A percentile compares a stretch with the other conserved stretches of the same genome.
phyloP scores from a whole-genome alignment of 2,329 filamentous ascomycete genomes.

The Colletotrichum coccodes region DNA sequence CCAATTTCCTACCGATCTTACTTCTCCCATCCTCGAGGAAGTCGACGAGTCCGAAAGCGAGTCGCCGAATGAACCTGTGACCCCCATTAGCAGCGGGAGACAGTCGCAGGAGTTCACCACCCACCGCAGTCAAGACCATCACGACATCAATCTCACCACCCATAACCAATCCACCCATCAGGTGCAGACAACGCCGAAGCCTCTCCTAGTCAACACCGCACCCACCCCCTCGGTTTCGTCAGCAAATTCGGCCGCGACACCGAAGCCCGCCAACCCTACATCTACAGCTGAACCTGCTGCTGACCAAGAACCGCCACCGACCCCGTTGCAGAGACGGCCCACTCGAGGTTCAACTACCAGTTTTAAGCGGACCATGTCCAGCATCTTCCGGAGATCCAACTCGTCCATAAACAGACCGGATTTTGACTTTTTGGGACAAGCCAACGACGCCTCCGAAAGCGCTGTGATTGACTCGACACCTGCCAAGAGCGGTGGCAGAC shows the following conservation, averaged over 20 bases:
- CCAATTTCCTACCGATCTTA: slow-evolving; percentile 60
- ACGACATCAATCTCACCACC: slow-evolving; percentile 42
- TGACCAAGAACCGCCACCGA: slow-evolving; percentile 40
- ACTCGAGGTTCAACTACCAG: slow-evolving; percentile 55
- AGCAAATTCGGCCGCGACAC: slow-evolving; percentile 12
- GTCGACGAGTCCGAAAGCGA: slow-evolving; percentile 71
- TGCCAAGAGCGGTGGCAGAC: slow-evolving; percentile 21
- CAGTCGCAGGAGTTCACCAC: slow-evolving; percentile 65
- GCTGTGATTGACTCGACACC: slow-evolving; percentile 26
- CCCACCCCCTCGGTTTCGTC: slow-evolving; percentile 19
- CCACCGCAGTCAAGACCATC: slow-evolving; percentile 51
- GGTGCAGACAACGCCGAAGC: slow-evolving; percentile 23
- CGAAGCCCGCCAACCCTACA: slow-evolving; percentile 9
- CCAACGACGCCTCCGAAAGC: slow-evolving; percentile 37
- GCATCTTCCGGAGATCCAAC: slow-evolving; percentile 57
- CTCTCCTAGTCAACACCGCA: slow-evolving; percentile 26
- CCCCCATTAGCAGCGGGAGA: slow-evolving; percentile 66
- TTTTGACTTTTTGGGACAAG: slow-evolving; percentile 34
- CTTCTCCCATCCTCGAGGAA: slow-evolving; percentile 65
- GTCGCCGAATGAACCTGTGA: slow-evolving; percentile 68
- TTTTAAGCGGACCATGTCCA: slow-evolving; percentile 61
- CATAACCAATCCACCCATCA: slow-evolving; percentile 33
- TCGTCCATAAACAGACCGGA: slow-evolving; percentile 43
- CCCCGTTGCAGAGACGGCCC: slow-evolving; percentile 50
- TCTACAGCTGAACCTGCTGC: slow-evolving; percentile 20